Base-by-base conservation (phyloP, 2,329 filamentous ascomycete species). In the Trichophyton equinum region DNA sequence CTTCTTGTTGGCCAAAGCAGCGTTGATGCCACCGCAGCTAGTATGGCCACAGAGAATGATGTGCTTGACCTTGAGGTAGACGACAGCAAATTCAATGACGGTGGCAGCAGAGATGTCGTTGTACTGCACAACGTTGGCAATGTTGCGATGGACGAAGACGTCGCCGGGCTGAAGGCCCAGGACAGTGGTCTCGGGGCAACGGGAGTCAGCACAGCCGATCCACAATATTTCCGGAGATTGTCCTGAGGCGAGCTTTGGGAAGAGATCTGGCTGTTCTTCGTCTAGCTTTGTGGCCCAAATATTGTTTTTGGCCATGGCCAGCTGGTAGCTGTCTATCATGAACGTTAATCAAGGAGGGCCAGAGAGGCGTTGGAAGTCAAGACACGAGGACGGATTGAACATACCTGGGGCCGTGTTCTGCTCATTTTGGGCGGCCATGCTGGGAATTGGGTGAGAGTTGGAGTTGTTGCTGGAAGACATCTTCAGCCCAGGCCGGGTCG, bases 141-240 rank as follows among this genome's bases (percentile, higher is more conserved):
- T 91, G 78, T 95, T 95, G 71, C 90, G 87, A 78, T 95, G 89
- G 59, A 90, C 87, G 73, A 95, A 95, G 66, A 95, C 85, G 68
- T 95, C 89, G 62, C 90, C 89, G 2, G 89, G 88, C 69, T 89
- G 81, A 62, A 90, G 80, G 68, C 87, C 85, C 30, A 91, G 81
- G 69, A 95, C 81, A 57, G 85, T 90, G 4, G 88, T 92, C 74
- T 94, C 90, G 1, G 90, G 89, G 66, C 89, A 86, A 65, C 90
- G 87, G 44, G 86, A 89, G 77, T 95, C 90, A 68, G 88, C 88
- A 77, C 90, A 95, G 62, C 90, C 90, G 66, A 95, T 82, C 89
- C 89, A 95, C 62, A 95, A 75, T 60, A 82, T 81, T 66, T 80
- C 74, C 3, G 80, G 79, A 1, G 80, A 74, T 73, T 92, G 88